Evolutionary conservation across 2,329 filamentous ascomycete genomes (phyloP), one percentile per base, ranked within the genome.

Genomic region (Monilinia vaccinii-corymbosi): DNA sequence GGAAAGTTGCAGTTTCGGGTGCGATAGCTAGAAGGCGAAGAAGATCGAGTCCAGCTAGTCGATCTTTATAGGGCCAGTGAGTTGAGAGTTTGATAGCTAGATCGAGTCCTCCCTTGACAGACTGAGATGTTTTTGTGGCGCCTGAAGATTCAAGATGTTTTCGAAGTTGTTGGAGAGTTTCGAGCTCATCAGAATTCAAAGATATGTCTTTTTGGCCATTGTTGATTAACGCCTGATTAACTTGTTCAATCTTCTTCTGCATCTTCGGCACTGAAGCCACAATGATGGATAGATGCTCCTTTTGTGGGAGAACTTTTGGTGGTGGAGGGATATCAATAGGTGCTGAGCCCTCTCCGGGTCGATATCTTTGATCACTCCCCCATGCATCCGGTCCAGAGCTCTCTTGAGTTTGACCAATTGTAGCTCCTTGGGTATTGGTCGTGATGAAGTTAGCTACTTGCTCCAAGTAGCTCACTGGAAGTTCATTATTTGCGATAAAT

Each of bases 381-480:
- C 85, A 91, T 0, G 90, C 87, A 73, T 96, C 80, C 18, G 76
- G 73, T 2, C 78, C 72, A 48, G 76, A 68, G 34, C 63, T 62
- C 56, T 72, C 77, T 51, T 80, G 76, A 18, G 78, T 71, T 66
- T 86, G 81, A 1, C 91, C 91, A n/a, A 96, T 76, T 0, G 86
- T 90, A 9, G 91, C 88, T 4, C 91, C 92, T 74, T 93, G 84
- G 0, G 92, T 96, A 70, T 97, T 97, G 60, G 88, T 81, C 11
- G 88, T 83, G 67, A 99, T 96, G 73, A 97, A 97, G 66, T 94
- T 89, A 8, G 92, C 90, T 18, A 97, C 91, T 71, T 91, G 89
- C 67, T 97, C 93, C 16, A 97, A 80, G 70, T 96, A 97, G 4
- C 82, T 84, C 58, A 95, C 81, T 1, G 93, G 90, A 1, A 97